phyloP scores from a whole-genome alignment of 176 grass and related monocot genomes.

The Oryza nivara region DNA sequence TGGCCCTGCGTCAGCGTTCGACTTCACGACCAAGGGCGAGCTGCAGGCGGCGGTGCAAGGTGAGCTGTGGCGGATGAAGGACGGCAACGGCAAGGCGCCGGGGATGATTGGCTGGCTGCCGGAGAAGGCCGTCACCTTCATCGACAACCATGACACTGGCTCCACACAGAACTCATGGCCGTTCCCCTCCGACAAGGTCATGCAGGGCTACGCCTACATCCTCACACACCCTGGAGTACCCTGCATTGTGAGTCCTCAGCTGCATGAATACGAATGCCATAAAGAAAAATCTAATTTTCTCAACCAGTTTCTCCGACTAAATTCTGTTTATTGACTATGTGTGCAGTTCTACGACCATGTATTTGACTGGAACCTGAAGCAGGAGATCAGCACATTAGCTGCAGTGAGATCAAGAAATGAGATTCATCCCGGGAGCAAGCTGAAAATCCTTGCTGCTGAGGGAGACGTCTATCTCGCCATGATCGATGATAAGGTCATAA shows the following conservation, averaged over 20 bases:
- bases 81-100: slow-evolving; percentile 61
- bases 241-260: slow-evolving; percentile 60
- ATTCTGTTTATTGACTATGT: background rate
- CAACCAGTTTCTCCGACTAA: background rate
- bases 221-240: slow-evolving; percentile 78
- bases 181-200: slow-evolving; percentile 80
- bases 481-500: slow-evolving; percentile 69
- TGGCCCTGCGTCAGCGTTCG: slow-evolving; percentile 62
- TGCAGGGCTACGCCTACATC: slow-evolving; percentile 85
- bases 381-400: slow-evolving; percentile 53
- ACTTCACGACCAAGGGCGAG: slow-evolving; percentile 91
- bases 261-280: background rate
- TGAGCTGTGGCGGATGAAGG: slow-evolving; percentile 75
- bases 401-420: slow-evolving; percentile 54
- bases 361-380: slow-evolving; percentile 79
- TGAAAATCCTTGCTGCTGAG: slow-evolving; percentile 62
- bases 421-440: slow-evolving; percentile 56
- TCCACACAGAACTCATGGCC: slow-evolving; percentile 76
- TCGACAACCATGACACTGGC: slow-evolving; percentile 91
- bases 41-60: slow-evolving; percentile 72
- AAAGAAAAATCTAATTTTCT: background rate
- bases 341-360: slow-evolving; percentile 83
- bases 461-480: slow-evolving; percentile 61
- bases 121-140: slow-evolving; percentile 80
- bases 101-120: slow-evolving; percentile 85